Evolutionary conservation across 495 filamentous ascomycete species (phyloP), one percentile per base, ranked within the genome.

Genomic region (Neurospora intermedia): DNA sequence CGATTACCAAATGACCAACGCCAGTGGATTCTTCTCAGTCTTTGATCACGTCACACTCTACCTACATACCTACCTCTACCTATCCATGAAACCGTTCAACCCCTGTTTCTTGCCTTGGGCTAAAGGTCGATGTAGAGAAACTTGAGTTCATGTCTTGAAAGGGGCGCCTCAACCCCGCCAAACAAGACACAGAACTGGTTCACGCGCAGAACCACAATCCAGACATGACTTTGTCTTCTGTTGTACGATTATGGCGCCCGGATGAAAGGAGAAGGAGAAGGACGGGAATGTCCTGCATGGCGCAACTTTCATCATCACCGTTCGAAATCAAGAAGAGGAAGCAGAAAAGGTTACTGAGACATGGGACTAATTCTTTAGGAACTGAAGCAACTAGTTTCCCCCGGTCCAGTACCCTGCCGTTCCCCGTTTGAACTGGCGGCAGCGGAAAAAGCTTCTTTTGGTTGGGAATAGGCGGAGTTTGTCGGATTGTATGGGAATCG

Each of bases 41-140:
- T 73, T 59, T 73, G 45, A 70, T 20, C 43, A 10, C 16, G 18
- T 46, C 43, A 10, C 18, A 20, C 43, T 46, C 43, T 46, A 35
- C 69, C 43, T 18, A n/a, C n/a, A n/a, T n/a, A 15, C 75, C 71
- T 54, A 38, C 79, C 38, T 75, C 6, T 39, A 38, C 35, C 35
- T 38, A 76, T 73, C 10, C 69, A 23, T 42, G 35, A 13, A 54
- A 54, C 43, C 69, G 27, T n/a, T 6, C 71, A 39, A 3, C 73
- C 74, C n/a, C 76, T 45, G 72, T 77, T 73, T 78, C 75, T 78
- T 78, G 70, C 78, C 70, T 70, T 74, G 70, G 76, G 74, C 78
- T 80, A 79, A 81, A 81, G 79, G 77, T 74, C 79, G 71, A 81
- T 80, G 79, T 78, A 80, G 78, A 79, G 79, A 80, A 79, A 81